A percentile compares a stretch with the other conserved stretches of the same genome.
Evolutionary conservation across 495 filamentous ascomycete species (phyloP).

Genomic region (Aspergillus carlsbadensis): DNA sequence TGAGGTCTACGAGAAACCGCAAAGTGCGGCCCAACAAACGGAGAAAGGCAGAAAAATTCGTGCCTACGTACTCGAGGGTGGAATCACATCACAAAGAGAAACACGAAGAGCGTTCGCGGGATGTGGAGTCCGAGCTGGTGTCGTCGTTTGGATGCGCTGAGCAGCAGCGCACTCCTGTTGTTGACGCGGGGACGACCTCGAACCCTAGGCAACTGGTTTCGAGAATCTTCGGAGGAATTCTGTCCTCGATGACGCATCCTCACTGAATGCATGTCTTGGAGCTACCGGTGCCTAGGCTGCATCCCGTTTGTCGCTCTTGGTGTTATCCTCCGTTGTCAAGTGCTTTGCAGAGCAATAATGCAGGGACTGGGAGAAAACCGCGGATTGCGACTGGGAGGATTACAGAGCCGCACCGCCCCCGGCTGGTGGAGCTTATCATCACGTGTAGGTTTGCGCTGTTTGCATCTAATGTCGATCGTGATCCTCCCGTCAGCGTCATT

Average conservation of each 20-base stretch:
- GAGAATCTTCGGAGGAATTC: not conserved
- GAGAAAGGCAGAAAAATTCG: constrained; percentile 12
- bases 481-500: not conserved
- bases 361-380: not conserved
- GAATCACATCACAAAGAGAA: not conserved
- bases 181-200: not conserved
- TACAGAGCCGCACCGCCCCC: not conserved
- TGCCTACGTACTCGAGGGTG: constrained; percentile 4
- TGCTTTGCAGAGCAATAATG: not conserved
- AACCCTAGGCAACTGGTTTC: not conserved
- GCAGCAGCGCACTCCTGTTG: too few species aligned
- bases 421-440: not conserved
- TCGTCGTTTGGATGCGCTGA: too few species aligned
- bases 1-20: not conserved
- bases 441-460: not conserved
- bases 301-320: not conserved
- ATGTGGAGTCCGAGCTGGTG: too few species aligned
- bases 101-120: too few species aligned
- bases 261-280: not conserved
- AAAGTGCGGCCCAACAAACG: too few species aligned
- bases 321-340: not conserved
- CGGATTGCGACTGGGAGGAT: not conserved
- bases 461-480: not conserved
- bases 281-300: not conserved
- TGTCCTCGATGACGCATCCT: not conserved